phyloP scores from a whole-genome alignment of 306 rosid species.

The Boehmeria nivea region DNA sequence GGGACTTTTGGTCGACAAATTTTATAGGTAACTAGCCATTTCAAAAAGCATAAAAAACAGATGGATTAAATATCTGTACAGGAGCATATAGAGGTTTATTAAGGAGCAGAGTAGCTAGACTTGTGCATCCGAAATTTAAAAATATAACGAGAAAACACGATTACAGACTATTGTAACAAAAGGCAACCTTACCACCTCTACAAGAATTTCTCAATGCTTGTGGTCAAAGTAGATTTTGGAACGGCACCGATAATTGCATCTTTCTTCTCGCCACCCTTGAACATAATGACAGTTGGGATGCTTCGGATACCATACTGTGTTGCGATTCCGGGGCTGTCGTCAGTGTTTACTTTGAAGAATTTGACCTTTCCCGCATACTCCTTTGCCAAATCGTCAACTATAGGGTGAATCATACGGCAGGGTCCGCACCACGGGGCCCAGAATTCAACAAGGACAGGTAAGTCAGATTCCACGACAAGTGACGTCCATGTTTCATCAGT shows the following conservation, averaged over 20 bases:
- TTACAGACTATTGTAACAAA: conserved; percentile 31
- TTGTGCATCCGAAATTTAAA: conserved; percentile 21
- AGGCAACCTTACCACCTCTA: conserved; percentile 41
- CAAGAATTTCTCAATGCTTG: conserved; percentile 77
- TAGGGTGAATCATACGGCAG: conserved; percentile 93
- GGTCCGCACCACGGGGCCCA: conserved; percentile 99
- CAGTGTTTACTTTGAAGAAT: conserved; percentile 83
- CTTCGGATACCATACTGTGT: conserved; percentile 76
- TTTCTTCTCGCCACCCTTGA: conserved; percentile 81
- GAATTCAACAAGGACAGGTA: conserved; percentile 80
- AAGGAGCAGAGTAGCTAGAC: conserved; percentile 31
- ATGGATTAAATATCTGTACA: conserved; percentile 48
- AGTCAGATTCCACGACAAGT: conserved; percentile 50
- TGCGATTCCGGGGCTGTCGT: conserved; percentile 59
- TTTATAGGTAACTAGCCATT: conserved; percentile 21
- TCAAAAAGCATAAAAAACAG: conserved; percentile 17
- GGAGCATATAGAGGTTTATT: conserved; percentile 27
- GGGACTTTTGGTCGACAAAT: not conserved
- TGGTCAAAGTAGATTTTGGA: conserved; percentile 68
- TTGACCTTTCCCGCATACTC: conserved; percentile 68
- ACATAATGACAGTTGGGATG: conserved; percentile 78
- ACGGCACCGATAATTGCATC: conserved; percentile 81
- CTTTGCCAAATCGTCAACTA: conserved; percentile 64
- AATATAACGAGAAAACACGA: conserved; percentile 18
- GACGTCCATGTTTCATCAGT: conserved; percentile 65